Evolutionary conservation across 768 basidiomycete genomes (phyloP), one percentile per base, ranked within the genome.

Genomic region (Mycena haematopus): DNA sequence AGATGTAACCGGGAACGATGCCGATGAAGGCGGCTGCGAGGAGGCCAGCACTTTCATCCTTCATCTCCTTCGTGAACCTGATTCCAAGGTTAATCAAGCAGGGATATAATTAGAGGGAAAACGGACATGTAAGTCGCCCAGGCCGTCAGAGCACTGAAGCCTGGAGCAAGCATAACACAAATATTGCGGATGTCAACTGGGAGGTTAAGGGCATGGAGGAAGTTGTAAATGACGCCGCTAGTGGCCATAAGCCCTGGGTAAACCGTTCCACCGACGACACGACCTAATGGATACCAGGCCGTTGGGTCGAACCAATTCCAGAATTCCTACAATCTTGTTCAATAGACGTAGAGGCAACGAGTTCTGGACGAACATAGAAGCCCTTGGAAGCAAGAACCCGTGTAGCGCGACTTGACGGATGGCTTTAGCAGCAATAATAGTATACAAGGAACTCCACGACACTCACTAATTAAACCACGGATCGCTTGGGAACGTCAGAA

Each of bases 291-390:
- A 71, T 99, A 99, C 97, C 97, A 99, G 68, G 96, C 96, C 4
- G 96, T 97, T 22, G 96, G 96, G 77, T 99, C 97, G 74, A 99
- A 99, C 97, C 97, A 99, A 73, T 99, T 99, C 97, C 97, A 99
- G 79, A 99, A 99, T 88, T 92, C 96, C 95, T 97, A 65, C 17
- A 57, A 15, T 36, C 13, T 55, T 6, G 56, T 27, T 50, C 64
- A 22, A 56, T 49, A 53, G 29, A 35, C 22, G n/a, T 9, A 56
- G 6, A 19, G 4, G n/a, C 6, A 21, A 51, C 36, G 10, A 42
- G 14, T 33, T 6, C 19, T 13, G 10, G 1, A 79, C 92, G 60
- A 66, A 96, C 96, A 81, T 98, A 96, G 80, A 99, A 99, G 19
- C 97, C 97, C 70, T 98, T 83, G 13, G 92, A 85, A 27, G 95